Evolutionary conservation across 805 yeast genomes (phyloP).

Genomic region (Cyberlindnera sargentensis): DNA sequence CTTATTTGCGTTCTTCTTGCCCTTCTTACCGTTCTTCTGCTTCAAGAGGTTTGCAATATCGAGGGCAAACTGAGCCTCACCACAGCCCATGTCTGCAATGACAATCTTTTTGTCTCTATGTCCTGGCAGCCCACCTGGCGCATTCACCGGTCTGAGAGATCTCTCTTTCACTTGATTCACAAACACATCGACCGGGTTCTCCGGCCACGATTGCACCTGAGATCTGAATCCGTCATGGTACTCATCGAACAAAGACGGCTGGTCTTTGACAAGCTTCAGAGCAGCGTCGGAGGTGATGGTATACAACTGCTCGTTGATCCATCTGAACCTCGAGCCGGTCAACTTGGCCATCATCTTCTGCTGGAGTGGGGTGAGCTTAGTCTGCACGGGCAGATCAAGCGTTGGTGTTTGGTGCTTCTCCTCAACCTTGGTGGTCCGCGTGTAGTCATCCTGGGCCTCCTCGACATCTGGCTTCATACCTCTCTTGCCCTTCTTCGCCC

Average conservation of each 20-base stretch:
- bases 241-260: slow-evolving; percentile 87
- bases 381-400: slow-evolving; percentile 21
- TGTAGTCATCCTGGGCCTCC: not conserved
- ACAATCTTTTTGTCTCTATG: slow-evolving; percentile 47
- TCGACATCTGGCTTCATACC: slow-evolving; percentile 6
- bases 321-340: slow-evolving; percentile 91
- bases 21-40: slow-evolving; percentile 24
- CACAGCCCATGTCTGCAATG: slow-evolving; percentile 98
- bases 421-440: too few species aligned
- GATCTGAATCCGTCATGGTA: slow-evolving; percentile 93
- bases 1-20: slow-evolving; percentile 28
- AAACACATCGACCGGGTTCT: slow-evolving; percentile 92
- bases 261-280: slow-evolving; percentile 58
- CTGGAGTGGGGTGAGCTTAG: slow-evolving; percentile 76
- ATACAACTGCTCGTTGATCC: slow-evolving; percentile 97
- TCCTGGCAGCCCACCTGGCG: slow-evolving; percentile 96
- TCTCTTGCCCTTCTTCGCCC: slow-evolving; percentile 5
- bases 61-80: slow-evolving; percentile 83
- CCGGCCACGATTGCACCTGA: slow-evolving; percentile 97
- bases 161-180: slow-evolving; percentile 61
- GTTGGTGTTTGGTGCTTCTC: slow-evolving; percentile 7
- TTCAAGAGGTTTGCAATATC: slow-evolving; percentile 50
- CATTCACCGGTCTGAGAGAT: slow-evolving; percentile 64
- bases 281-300: slow-evolving; percentile 80
- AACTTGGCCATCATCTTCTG: slow-evolving; percentile 93